Base-by-base conservation (phyloP, 1,139 yeast genomes). In the Geotrichum restrictum region DNA sequence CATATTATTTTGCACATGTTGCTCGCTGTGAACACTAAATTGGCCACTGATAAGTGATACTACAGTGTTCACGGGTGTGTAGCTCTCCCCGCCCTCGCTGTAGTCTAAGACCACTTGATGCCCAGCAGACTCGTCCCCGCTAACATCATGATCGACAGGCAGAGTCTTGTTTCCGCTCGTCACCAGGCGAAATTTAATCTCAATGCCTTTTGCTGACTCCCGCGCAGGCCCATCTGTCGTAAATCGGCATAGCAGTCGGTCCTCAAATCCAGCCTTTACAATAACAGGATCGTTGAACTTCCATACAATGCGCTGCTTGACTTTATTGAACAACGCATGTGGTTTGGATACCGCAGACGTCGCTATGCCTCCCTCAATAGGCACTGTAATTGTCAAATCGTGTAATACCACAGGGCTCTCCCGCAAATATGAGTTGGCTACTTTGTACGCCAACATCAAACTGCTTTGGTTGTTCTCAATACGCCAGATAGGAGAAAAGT, bases 301-400 rank as follows among this genome's bases (percentile, higher is more conserved):
- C 96, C 97, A 89, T 0, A 93, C 85, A 54, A 91, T 83, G 69
- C 96, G 80, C 62, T 82, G 85, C 64, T 81, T 83, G 46, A 88
- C 96, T 65, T 81, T 83, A 69, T 84, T 88, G 74, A 88, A 88
- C 0, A 94, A 80, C 49, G 96, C 98, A 54, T 86, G 83, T 3
- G 98, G 98, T 64, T 86, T 87, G 11, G 95, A 85, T 56, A 89
- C 82, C 0, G 96, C 97, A 24, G 88, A 78, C 19, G 66, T 64
- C 24, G 81, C 78, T 37, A 75, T 72, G 3, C 89, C 82, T 7
- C 73, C 73, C 45, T 64, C 66, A 31, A 72, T 61, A 7, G 69
- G 64, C 4, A 87, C 95, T 11, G 87, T 80, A 8, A 91, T 81
- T 32, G 81, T 76, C 49, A 89, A 74, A 61, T 85, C 85, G 31